Conservation (phyloP, 2,329 filamentous ascomycete genomes). For the Beauveria sp. region DNA sequence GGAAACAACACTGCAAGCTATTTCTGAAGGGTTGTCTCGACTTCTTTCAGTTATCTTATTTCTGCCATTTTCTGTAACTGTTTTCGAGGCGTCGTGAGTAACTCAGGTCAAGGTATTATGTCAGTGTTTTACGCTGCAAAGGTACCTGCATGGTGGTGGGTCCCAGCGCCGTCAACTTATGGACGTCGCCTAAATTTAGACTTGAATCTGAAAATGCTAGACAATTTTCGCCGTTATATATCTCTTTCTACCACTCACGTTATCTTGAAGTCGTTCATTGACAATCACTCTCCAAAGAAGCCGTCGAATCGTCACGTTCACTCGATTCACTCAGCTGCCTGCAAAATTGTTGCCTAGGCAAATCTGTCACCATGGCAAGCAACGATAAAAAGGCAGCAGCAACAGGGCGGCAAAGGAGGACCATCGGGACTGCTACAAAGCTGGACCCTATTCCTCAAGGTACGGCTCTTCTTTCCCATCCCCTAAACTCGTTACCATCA, state of each 20-base stretch:
- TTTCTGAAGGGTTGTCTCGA: too few species aligned
- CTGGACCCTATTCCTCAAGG: slow-evolving; percentile 28
- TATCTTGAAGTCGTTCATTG: neutral
- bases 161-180: too few species aligned
- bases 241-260: neutral
- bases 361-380: neutral
- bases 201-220: neutral
- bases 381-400: neutral
- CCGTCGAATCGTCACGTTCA: neutral
- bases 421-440: slow-evolving; percentile 20
- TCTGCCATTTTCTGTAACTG: too few species aligned
- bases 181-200: too few species aligned
- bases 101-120: too few species aligned
- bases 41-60: too few species aligned
- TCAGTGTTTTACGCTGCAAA: too few species aligned
- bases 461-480: slow-evolving; percentile 9
- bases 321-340: neutral
- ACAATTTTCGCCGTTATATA: neutral
- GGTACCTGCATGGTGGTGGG: too few species aligned
- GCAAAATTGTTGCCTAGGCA: neutral
- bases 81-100: too few species aligned
- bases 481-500: neutral
- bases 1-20: too few species aligned
- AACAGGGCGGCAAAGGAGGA: neutral
- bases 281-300: neutral